Base-by-base conservation (phyloP, 2,329 filamentous ascomycete species). In the Claviceps cyperi region DNA sequence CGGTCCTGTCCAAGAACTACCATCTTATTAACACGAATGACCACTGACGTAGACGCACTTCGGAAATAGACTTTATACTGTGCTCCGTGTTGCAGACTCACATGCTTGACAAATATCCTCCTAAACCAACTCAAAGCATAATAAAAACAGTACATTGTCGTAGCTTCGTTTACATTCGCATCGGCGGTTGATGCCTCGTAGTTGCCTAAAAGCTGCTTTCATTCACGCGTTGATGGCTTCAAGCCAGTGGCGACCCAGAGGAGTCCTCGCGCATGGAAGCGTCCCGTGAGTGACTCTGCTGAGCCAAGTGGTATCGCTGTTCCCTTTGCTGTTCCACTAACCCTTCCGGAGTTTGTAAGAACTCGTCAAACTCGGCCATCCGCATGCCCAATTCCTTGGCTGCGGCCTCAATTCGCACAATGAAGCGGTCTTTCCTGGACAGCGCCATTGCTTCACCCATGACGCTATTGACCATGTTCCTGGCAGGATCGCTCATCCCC, bases 311-410 rank as follows among this genome's bases (percentile, higher is more conserved):
- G 9, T 19, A 47, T 44, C 46, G 49, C 35, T 57, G 50, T 32
- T 56, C 53, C n/a, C 55, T 52, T 40, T 60, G 57, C 41, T 64
- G 59, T 45, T 60, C 58, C 15, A 50, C 55, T 21, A 59, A 51
- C 13, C 60, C 58, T 43, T 63, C 61, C 6, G 58, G 53, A 2
- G 57, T 59, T 8, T 53, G 52, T 14, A 62, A 50, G 24, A 64
- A 67, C 45, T 76, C 73, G 52, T 76, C 71, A 55, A 74, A 77
- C 54, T 76, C 69, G 19, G 69, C 65, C 43, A 78, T 70, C 28
- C 72, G 69, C 56, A 76, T 66, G 6, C 73, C 75, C 35, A 80
- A 66, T 61, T 78, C 73, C 59, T 73, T 70, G 13, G 76, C 75
- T 2, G 73, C 69, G 43, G 71, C 66, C 55, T 80, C 74, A 49